A percentile compares a stretch with the other conserved stretches of the same genome.
phyloP scores from a whole-genome alignment of 768 basidiomycete genomes.

The Lyophyllum atratum region DNA sequence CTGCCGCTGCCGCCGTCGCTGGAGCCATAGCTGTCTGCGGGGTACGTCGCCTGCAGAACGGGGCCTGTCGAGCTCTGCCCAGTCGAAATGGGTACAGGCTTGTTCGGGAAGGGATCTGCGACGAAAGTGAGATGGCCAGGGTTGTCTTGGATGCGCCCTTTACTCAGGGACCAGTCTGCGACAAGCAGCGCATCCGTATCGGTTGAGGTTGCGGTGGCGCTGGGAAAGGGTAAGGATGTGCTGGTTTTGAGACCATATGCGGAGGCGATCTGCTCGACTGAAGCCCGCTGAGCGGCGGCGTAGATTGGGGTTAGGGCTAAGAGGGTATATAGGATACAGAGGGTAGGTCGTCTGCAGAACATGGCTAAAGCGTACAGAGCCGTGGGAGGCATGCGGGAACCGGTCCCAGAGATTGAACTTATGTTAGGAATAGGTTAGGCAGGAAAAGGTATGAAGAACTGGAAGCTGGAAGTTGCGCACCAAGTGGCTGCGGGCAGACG shows the following conservation, averaged over 20 bases:
- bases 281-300: constrained; percentile 29
- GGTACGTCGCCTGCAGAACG: constrained; percentile 65
- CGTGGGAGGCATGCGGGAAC: background rate
- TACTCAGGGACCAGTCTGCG: constrained; percentile 62
- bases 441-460: background rate
- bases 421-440: background rate
- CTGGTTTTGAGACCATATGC: constrained; percentile 58
- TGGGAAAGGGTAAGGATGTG: constrained; percentile 66
- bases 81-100: constrained; percentile 32
- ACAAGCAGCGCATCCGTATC: constrained; percentile 54
- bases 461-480: no score
- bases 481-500: no score
- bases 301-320: constrained; percentile 15
- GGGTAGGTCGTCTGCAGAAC: background rate
- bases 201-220: constrained; percentile 51
- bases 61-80: constrained; percentile 35
- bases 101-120: constrained; percentile 63
- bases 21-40: constrained; percentile 58
- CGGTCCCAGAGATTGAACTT: background rate
- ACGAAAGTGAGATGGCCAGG: constrained; percentile 61
- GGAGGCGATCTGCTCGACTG: constrained; percentile 43
- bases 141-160: constrained; percentile 62
- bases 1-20: constrained; percentile 52
- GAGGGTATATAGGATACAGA: constrained; percentile 20
- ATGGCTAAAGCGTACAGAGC: constrained; percentile 3